Base-by-base conservation (phyloP, 306 rosid species). In the Vachellia collinsii region DNA sequence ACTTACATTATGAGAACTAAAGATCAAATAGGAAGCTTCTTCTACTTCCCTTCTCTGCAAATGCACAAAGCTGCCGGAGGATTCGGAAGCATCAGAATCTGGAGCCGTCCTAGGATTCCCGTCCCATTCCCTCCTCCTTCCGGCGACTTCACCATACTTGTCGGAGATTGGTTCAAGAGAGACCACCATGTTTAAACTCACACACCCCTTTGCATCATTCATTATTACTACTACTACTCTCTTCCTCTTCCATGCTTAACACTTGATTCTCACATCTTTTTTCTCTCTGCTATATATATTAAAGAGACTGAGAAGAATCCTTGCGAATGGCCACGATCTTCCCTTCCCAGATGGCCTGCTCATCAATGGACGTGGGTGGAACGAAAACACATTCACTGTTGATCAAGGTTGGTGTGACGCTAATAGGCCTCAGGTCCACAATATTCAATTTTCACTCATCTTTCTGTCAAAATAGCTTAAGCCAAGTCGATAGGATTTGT, bases 311-410 rank as follows among this genome's bases (percentile, higher is more conserved):
- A 89, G 97, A 81, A 88, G 89, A 64, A 67, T 75, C 65, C 82
- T 92, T 56, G 97, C 91, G 37, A 88, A 82, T 25, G 98, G 98
- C 65, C 91, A 73, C 25, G 83, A 81, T 79, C 94, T 94, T 77
- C 98, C 98, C 17, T 81, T 70, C 86, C 97, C 98, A 6, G 97
- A 94, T 50, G 98, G 98, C 9, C 85, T 91, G 79, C 94, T 90
- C 50, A 94, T 94, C 84, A 94, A 94, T 37, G 98, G 98, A 34
- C 97, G 90, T 12, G 95, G 95, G n/a, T 92, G 93, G 97, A 92
- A 92, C 43, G 98, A 97, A 77, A 83, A 86, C 91, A 88, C 97
- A 39, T 94, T 94, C 87, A 92, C 88, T 1, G 93, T 94, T 72
- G 94, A 94, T 83, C 97, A 83, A 90, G 98, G 98, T 93, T 29